Base-by-base conservation (phyloP, 768 basidiomycete species). In the Amanita pseudoporphyria region DNA sequence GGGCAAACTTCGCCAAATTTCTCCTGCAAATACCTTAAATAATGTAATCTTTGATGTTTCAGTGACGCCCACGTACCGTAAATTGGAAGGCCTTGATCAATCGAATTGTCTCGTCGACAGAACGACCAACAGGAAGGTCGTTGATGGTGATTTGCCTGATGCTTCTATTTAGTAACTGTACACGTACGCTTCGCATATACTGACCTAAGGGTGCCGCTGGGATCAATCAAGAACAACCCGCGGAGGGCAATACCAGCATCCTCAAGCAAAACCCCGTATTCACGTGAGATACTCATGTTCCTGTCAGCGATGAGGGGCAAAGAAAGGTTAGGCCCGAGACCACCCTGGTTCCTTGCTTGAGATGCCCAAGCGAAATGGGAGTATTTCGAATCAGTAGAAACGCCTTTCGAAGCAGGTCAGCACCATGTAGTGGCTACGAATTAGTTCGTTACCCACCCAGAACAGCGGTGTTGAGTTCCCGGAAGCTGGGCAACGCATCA, bases 41-140 rank as follows among this genome's bases (percentile, higher is more conserved):
- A 50, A 45, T 24, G 9, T 38, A 41, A 39, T 41, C 30, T 40
- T 16, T 30, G 39, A 7, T 3, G 18, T 3, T 48, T n/a, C 39
- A n/a, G 12, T 22, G 19, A 38, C 10, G 22, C 70, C 10, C 32
- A 28, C 81, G 36, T 60, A 88, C 87, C 10, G 80, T 81, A 66
- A 86, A 91, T 61, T 94, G 91, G 84, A 95, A 93, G 18, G 93
- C 93, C 67, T 94, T 82, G 68, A 96, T 71, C 43, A 96, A 80
- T 52, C 93, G 85, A 47, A 93, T 57, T 1, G 92, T 93, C 71
- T 96, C 93, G 32, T 92, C 91, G 47, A 95, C 92, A 2, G 89
- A 92, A 47, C 93, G 87, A n/a, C 93, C 93, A 43, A 95, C 91
- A 12, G 92, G 89, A 35, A 94, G 77, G 65, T 96, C 93, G 62